Base-by-base conservation (phyloP, 139 green algal species). In the Closterium sp. region DNA sequence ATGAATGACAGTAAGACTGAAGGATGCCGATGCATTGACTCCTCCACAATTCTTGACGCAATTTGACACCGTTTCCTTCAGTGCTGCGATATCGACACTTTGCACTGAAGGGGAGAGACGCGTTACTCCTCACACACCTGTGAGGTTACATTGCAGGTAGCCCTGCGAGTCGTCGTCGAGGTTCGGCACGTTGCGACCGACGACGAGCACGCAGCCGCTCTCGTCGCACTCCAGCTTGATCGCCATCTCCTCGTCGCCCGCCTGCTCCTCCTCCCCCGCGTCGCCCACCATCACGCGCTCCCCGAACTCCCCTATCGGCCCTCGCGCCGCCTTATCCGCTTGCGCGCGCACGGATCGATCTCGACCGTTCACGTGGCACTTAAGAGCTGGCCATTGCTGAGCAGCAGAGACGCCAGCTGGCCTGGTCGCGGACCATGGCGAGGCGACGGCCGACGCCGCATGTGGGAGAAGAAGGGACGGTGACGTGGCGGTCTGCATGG, bases 151-250 rank as follows among this genome's bases (percentile, higher is more conserved):
- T 31, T 92, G 90, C 62, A 92, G 70, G 24, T 91, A 90, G 70
- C 90, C 90, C 28, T 92, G 84, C 27, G 62, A 70, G 24, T 90
- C 86, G 24, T 91, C 90, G 10, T 86, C 29, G 28, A 62, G 45
- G 9, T 85, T 89, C 13, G 85, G 31, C 9, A 32, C 30, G 27
- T 93, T 62, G 79, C 91, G 32, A 30, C 79, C 90, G 29, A 93
- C 30, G 28, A 93, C 79, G 34, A 89, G 62, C 4, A 93, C 90
- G 31, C 90, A 93, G 31, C 90, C 90, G 90, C 85, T 93, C 42
- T 93, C 90, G n/a, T 93, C 90, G 30, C 90, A 93, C 87, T 93
- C 90, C 28, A 93, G 85, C 85, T 91, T 93, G 27, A 90, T 90
- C 70, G 42, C 86, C 28, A 86, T 42, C 34, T 92, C 89, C 28